Conservation (phyloP, 192 early-diverging fungal genomes). For the Backusella mclennaniae region DNA sequence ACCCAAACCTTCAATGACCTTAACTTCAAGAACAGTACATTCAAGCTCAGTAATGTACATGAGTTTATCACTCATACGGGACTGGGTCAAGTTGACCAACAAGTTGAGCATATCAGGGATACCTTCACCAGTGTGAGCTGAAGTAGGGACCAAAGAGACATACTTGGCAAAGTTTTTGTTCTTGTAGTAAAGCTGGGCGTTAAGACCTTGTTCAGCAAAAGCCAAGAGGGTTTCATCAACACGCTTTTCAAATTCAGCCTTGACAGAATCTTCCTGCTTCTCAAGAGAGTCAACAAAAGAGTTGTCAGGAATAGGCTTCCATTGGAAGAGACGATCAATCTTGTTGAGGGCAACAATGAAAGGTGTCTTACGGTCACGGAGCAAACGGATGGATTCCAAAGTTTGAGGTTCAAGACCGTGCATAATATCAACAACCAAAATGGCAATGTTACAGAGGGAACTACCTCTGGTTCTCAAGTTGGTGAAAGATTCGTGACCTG, state of each 20-base stretch:
- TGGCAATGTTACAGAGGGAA: conserved; percentile 98
- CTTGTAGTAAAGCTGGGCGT: conserved; percentile 89
- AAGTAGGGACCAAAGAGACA: conserved; percentile 96
- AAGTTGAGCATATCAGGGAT: conserved; percentile 96
- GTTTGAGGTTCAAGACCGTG: conserved; percentile 99
- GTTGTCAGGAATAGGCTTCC: conserved; percentile 83
- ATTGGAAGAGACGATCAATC: conserved; percentile 94
- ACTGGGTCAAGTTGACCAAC: conserved; percentile 89
- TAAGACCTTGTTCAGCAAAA: conserved; percentile 97
- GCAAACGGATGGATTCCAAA: conserved; percentile 88
- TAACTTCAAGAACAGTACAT: conserved; percentile 98
- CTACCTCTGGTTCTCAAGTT: conserved; percentile 95
- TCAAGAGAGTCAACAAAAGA: conserved; percentile 78
- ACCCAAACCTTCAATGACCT: conserved; percentile 97
- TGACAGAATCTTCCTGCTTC: conserved; percentile 67
- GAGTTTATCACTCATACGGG: conserved; percentile 88
- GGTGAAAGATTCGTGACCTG: conserved; percentile 98
- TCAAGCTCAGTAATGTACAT: conserved; percentile 97
- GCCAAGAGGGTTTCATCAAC: conserved; percentile 73
- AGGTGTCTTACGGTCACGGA: conserved; percentile 92
- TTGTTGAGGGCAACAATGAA: conserved; percentile 99
- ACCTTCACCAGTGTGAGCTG: conserved; percentile 97
- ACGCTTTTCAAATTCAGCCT: conserved; percentile 86
- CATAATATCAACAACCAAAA: conserved; percentile 99
- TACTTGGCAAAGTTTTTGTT: conserved; percentile 95